Percentiles rank a stretch among this genome's conserved stretches.
These are phyloP conservation scores for Boechera retrofracta DNA, from an alignment of 345 rosid species.

Conservation along the genomic window DNA sequence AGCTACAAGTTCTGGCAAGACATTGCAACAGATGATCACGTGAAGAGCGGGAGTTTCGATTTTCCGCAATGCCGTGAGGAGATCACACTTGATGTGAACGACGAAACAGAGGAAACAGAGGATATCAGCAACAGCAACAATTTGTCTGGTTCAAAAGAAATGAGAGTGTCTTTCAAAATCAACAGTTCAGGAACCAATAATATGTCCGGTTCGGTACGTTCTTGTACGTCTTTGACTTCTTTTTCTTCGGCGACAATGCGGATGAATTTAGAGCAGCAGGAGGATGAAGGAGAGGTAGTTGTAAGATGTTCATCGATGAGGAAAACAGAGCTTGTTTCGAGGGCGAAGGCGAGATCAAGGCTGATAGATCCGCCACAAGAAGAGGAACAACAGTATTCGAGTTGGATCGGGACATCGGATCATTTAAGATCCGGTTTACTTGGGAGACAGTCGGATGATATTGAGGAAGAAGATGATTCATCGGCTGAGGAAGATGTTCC, in stretches of 20 bases:
- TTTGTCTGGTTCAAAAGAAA: slow-evolving; percentile 40
- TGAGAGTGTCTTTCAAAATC: slow-evolving; percentile 61
- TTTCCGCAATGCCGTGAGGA: slow-evolving; percentile 47
- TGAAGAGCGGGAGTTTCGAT: slow-evolving; percentile 40
- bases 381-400: slow-evolving; percentile 50
- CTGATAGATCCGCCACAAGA: slow-evolving; percentile 65
- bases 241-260: slow-evolving; percentile 42
- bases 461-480: slow-evolving; percentile 78
- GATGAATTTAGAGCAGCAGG: slow-evolving; percentile 39
- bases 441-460: slow-evolving; percentile 39
- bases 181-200: slow-evolving; percentile 39
- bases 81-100: slow-evolving; percentile 69
- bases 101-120: slow-evolving; percentile 67
- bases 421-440: slow-evolving; percentile 59
- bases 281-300: slow-evolving; percentile 46
- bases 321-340: slow-evolving; percentile 50
- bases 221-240: slow-evolving; percentile 29
- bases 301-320: slow-evolving; percentile 54
- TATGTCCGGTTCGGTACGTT: slow-evolving; percentile 30
- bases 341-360: slow-evolving; percentile 72
- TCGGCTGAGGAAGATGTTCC: slow-evolving; percentile 75
- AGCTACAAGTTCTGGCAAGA: slow-evolving; percentile 41
- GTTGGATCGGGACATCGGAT: slow-evolving; percentile 56
- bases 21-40: slow-evolving; percentile 7
- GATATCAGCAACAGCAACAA: slow-evolving; percentile 39